Percentiles rank a stretch among this genome's conserved stretches.
Evolutionary conservation across 352 stramenopile species (phyloP).

Genomic region (Ophiocytium majus): DNA sequence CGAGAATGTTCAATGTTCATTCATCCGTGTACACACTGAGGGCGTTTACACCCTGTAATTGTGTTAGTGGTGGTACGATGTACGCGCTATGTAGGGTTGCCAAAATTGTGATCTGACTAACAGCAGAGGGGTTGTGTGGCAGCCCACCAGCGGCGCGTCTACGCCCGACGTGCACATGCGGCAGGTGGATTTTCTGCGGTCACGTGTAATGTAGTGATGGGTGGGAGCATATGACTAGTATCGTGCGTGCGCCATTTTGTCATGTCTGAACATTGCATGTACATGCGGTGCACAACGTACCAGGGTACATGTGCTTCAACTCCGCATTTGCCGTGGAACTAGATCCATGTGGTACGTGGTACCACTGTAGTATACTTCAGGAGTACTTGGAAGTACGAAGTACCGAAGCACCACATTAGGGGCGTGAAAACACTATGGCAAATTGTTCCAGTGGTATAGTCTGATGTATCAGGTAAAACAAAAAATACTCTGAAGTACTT

Average conservation of each 20-base stretch:
- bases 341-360: no score
- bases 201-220: not conserved
- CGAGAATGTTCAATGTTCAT: not conserved
- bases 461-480: no score
- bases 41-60: not conserved
- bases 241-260: not conserved
- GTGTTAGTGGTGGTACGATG: no score
- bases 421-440: not conserved
- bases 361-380: not conserved
- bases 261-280: not conserved
- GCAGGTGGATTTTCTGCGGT: conserved; percentile 59
- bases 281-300: not conserved
- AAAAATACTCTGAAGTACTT: no score
- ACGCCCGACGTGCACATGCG: conserved; percentile 61
- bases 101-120: not conserved
- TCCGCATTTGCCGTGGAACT: no score
- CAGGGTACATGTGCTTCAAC: not conserved
- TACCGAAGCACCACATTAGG: no score
- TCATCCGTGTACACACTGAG: not conserved
- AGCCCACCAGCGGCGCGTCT: conserved; percentile 61
- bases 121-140: no score
- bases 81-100: no score
- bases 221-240: not conserved
- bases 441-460: not conserved
- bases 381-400: no score